phyloP scores from a whole-genome alignment of 2,329 filamentous ascomycete species.

The Mycocentrospora acerina region DNA sequence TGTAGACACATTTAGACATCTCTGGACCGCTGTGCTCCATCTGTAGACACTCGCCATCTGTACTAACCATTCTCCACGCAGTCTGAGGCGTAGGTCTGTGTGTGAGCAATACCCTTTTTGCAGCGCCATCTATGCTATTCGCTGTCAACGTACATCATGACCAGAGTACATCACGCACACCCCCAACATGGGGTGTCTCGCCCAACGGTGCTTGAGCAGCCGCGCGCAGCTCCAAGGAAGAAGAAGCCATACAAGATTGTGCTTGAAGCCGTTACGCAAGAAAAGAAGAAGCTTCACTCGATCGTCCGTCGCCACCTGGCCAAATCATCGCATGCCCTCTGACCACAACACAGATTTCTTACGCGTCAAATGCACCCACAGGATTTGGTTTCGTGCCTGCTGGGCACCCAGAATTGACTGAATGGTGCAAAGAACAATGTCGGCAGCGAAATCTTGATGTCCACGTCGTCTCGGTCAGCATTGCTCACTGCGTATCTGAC shows the following conservation, averaged over 20 bases:
- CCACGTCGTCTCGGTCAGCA: constrained; percentile 61
- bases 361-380: constrained; percentile 55
- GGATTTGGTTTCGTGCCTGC: constrained; percentile 65
- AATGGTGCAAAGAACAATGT: constrained; percentile 59
- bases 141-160: constrained; percentile 20
- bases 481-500: not conserved
- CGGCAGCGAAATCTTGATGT: constrained; percentile 56
- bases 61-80: constrained; percentile 15
- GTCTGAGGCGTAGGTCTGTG: no score
- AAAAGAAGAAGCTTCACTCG: constrained; percentile 61
- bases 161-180: constrained; percentile 27
- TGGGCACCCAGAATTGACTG: constrained; percentile 61
- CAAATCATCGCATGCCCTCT: constrained; percentile 19
- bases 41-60: constrained; percentile 13
- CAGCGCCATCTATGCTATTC: constrained; percentile 15
- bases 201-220: constrained; percentile 21
- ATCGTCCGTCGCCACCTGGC: constrained; percentile 39
- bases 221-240: constrained; percentile 26
- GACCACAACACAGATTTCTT: constrained; percentile 53
- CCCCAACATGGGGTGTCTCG: constrained; percentile 21
- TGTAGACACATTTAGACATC: constrained; percentile 21
- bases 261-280: constrained; percentile 58
- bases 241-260: constrained; percentile 60
- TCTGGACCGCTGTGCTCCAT: constrained; percentile 8
- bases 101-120: not conserved